Percentiles rank a stretch among this genome's conserved stretches.
These are phyloP conservation scores for Castanea mollissima DNA, from an alignment of 306 rosid genomes.

Conservation along the genomic window DNA sequence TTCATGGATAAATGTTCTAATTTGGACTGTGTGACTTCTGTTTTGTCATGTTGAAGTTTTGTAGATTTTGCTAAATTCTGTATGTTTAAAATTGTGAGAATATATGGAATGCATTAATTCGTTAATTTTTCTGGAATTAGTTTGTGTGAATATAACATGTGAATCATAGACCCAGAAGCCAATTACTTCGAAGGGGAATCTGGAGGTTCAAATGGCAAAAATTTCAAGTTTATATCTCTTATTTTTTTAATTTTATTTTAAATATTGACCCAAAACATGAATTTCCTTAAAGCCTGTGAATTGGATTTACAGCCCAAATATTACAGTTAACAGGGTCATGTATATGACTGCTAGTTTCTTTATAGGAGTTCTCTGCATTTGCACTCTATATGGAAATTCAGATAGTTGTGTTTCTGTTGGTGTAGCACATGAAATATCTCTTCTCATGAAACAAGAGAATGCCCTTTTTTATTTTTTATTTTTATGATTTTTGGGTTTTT, in stretches of 20 bases:
- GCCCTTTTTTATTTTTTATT: neutral
- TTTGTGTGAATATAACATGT: neutral
- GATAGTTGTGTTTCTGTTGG: neutral
- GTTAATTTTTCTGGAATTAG: neutral
- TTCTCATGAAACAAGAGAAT: neutral
- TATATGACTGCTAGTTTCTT: neutral
- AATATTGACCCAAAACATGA: neutral
- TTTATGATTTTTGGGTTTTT: no score
- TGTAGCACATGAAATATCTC: neutral
- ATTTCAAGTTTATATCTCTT: no score
- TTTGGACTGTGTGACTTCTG: neutral
- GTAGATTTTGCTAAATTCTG: neutral
- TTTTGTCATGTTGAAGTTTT: neutral
- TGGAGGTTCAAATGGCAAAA: neutral
- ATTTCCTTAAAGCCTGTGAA: neutral
- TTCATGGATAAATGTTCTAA: neutral
- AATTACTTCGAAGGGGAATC: neutral
- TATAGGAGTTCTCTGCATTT: neutral
- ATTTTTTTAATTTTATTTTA: neutral
- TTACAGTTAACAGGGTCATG: neutral
- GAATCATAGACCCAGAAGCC: neutral
- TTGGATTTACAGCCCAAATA: neutral
- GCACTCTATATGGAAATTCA: neutral
- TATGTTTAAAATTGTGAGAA: neutral
- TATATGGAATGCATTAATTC: neutral